These are phyloP conservation scores for Tulasnella sp. DNA, from an alignment of 768 basidiomycete species.

Conservation along the genomic window DNA sequence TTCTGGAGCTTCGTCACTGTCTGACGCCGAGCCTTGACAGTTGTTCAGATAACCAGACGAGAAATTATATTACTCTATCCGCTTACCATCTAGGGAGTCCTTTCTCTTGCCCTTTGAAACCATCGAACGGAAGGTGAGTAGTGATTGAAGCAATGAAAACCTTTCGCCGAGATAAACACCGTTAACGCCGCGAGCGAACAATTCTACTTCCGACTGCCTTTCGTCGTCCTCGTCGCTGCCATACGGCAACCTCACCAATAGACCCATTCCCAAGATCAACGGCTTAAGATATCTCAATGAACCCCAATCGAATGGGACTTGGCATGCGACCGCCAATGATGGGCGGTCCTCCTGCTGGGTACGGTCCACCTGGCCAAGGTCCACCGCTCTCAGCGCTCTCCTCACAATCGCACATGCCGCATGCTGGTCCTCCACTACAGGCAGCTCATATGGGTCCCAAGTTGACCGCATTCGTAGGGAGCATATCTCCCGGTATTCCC, in stretches of 20 bases:
- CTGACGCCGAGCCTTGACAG: neutral
- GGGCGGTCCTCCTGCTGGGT: constrained; percentile 35
- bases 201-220: no score
- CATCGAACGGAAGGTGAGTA: no score
- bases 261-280: neutral
- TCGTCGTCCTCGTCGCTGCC: no score
- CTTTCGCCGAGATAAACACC: no score
- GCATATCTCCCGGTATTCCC: constrained; percentile 86
- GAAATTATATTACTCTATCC: no score
- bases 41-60: neutral
- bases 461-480: constrained; percentile 76
- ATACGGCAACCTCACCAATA: neutral
- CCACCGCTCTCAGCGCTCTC: constrained; percentile 86
- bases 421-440: constrained; percentile 31
- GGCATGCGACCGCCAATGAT: constrained; percentile 80
- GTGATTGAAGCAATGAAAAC: no score
- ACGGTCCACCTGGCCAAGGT: constrained; percentile 47
- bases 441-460: constrained; percentile 58
- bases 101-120: no score
- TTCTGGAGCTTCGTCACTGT: constrained; percentile 8
- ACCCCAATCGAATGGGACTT: constrained; percentile 66
- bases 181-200: no score
- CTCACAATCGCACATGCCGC: constrained; percentile 55
- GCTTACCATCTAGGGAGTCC: no score
- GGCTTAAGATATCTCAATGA: constrained; percentile 4